These are phyloP conservation scores for Tephrocybe sp. DNA, from an alignment of 768 basidiomycete genomes.

Conservation along the genomic window DNA sequence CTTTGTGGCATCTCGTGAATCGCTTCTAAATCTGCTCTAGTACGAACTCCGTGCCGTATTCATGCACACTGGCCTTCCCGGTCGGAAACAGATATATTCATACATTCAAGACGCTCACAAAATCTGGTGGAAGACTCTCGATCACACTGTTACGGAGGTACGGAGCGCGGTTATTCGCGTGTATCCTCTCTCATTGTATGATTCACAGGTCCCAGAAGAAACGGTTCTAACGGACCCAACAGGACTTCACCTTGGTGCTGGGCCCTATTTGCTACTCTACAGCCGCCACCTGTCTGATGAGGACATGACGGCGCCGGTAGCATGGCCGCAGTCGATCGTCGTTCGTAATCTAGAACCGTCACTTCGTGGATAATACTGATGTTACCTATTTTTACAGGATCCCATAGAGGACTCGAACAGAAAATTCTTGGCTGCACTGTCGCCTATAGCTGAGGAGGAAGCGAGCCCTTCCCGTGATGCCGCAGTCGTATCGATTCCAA, in stretches of 20 bases:
- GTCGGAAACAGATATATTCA: constrained; percentile 75
- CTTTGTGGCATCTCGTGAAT: neutral
- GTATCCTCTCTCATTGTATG: neutral
- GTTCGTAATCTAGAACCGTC: constrained; percentile 21
- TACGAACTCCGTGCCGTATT: constrained; percentile 82
- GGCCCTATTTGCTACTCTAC: constrained; percentile 80
- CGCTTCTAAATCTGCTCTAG: constrained; percentile 32
- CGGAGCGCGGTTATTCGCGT: neutral
- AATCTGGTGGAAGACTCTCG: constrained; percentile 82
- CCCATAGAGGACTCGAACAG: constrained; percentile 34
- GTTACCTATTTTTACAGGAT: constrained; percentile 23
- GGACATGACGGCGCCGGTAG: constrained; percentile 31
- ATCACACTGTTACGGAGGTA: constrained; percentile 68
- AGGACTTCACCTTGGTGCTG: constrained; percentile 74
- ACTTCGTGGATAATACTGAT: neutral
- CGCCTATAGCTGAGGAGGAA: too few species aligned
- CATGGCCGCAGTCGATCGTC: constrained; percentile 38
- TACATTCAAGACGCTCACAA: constrained; percentile 66
- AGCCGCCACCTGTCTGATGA: constrained; percentile 41
- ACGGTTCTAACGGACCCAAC: constrained; percentile 65
- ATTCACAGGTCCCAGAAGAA: constrained; percentile 65
- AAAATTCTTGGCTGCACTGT: constrained; percentile 31
- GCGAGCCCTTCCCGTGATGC: too few species aligned
- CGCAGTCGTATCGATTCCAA: too few species aligned
- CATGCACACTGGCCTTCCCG: constrained; percentile 75